Base-by-base conservation (phyloP, 23 red algal species). In the Gracilaria vermiculophylla region DNA sequence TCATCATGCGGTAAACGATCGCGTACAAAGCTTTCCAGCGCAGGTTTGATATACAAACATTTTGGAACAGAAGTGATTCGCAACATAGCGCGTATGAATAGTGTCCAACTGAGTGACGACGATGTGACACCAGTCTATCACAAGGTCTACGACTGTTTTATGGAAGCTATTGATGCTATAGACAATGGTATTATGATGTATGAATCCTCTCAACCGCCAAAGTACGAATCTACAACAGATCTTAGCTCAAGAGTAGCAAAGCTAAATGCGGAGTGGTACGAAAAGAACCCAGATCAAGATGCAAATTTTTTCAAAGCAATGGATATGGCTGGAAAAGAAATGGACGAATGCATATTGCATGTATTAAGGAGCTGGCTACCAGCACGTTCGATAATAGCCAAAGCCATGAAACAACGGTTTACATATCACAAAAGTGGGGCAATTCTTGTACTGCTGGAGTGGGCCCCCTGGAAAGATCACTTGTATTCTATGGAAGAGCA, bases 21-120 rank as follows among this genome's bases (percentile, higher is more conserved):
- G 20, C 33, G 51, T 32, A 99, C 87, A 34, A 95, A 93, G 51
- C 87, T 99, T 23, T 93, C 87, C 40, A 91, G 83, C 39, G 97
- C 97, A 19, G 97, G 97, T 21, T 85, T 99, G 21, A 88, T 99
- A 15, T 99, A 95, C 89, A 99, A 99, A 72, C 97, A 99, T 79
- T 95, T 91, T 85, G 97, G 97, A 23, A 32, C 54, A n/a, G 90
- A 99, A 34, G 73, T 95, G 14, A 64, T 97, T 13, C 52, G 47
- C 33, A 24, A 47, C 62, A 70, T 94, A 2, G 47, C 81, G 25
- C 45, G 53, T 0, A 19, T 61, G 2, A 66, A 58, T 42, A 65
- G 64, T 27, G 23, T 85, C 27, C 28, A 62, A 45, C 23, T 50
- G 24, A 33, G 60, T 0, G 56, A 49, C 6, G 93, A 95, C 4